Base-by-base conservation (phyloP, 768 basidiomycete species). In the Boletus pseudopeckii region DNA sequence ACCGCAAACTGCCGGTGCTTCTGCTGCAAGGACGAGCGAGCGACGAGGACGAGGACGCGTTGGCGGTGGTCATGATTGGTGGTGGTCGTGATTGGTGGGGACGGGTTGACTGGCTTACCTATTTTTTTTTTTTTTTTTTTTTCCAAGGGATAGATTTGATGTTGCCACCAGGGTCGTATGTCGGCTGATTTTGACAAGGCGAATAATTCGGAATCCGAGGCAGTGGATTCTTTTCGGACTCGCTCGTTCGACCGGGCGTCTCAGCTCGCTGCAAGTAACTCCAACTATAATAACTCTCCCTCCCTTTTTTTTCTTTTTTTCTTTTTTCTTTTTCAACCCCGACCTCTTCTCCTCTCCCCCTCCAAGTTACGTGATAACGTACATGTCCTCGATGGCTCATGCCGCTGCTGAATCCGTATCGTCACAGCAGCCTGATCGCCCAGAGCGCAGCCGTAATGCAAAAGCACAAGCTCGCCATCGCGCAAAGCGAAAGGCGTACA, bases 401-500 rank as follows among this genome's bases (percentile, higher is more conserved):
- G 77, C 81, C 76, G 73, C 81, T 74, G 75, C 55, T 62, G 70
- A 72, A 63, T 61, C 59, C 43, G 67, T 70, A 59, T 70, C 67
- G 67, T 67, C 72, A 73, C 69, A 71, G 36, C 63, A 69, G 49
- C 48, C 76, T 64, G 84, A 87, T 72, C 82, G 82, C 69, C 87
- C 87, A 77, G 87, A 88, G 73, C 84, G 87, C 62, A 88, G 86
- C 80, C 86, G 88, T 77, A 90, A 90, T 75, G 88, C 87, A 50
- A 86, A 85, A 72, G 91, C 91, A 10, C 91, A 93, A 75, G 91
- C 91, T 34, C 77, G 91, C 63, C 91, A 93, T 77, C 84, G 91
- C 56, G 91, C 90, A 69, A 93, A 93, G 72, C 81, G 91, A 73
- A 93, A 93, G 75, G 91, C 91, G 11, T 93, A 93, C 76, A 92